Base-by-base conservation (phyloP, 345 rosid genomes). In the Hibiscus trionum region DNA sequence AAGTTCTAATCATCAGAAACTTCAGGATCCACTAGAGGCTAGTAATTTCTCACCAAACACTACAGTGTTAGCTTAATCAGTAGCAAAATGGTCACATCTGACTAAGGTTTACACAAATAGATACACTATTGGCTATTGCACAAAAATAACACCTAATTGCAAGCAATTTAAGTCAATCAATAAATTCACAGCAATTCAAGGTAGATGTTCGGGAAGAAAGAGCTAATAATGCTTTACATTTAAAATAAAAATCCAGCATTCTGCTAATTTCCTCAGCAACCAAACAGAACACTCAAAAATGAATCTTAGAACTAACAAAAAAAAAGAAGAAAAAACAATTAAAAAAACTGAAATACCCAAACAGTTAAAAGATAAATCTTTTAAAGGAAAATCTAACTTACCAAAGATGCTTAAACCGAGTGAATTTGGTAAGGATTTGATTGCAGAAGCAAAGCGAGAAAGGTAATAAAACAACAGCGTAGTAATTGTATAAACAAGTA, bases 191-290 rank as follows among this genome's bases (percentile, higher is more conserved):
- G 7, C 37, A 44, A 24, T 66, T 66, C 70, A 44, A 66, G 19
- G 14, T 17, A 66, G 17, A 21, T 44, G 14, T 21, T 42, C 2
- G 2, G 11, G 53, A 27, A 65, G 1, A 24, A 19, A 65, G 11
- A 65, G 19, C 7, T 46, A 46, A 66, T n/a, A 14, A 46, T 12
- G 17, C 17, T 46, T 46, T 12, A 42, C 68, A 39, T 5, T 37
- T 9, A 63, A 39, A 61, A 29, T 14, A 63, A 39, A 61, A 29
- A 11, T 15, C 21, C 42, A 11, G 11, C 55, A 11, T 66, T 27
- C 24, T 24, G 11, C 44, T 17, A 12, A 76, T 60, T 61, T 66
- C 26, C 71, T 71, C 31, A 26, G 59, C 73, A 69, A 57, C 71
- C n/a, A 21, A 75, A 71, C 16, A 66, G 27, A 70, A 37, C 42